A percentile compares a stretch with the other conserved stretches of the same genome.
phyloP scores from a whole-genome alignment of 208 protist genomes.

The Trypanosoma vivax region DNA sequence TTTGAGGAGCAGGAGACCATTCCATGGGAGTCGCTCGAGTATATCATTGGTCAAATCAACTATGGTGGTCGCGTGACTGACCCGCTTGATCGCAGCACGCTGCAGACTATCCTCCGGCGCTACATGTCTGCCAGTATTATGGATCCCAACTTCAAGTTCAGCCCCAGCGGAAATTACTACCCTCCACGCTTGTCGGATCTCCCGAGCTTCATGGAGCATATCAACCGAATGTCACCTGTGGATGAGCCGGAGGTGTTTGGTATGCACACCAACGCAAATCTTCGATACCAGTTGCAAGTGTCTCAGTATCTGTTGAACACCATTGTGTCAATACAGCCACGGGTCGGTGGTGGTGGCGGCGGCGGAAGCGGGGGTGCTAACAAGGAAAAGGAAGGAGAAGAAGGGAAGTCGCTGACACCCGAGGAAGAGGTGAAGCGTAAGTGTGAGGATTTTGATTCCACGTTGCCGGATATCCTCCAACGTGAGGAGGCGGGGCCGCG shows the following conservation, averaged over 20 bases:
- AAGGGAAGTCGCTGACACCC: conserved; percentile 26
- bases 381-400: conserved; percentile 5
- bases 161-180: conserved; percentile 69
- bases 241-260: conserved; percentile 96
- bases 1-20: conserved; percentile 93
- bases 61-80: conserved; percentile 99
- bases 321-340: conserved; percentile 90
- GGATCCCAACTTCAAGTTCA: conserved; percentile 83
- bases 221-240: conserved; percentile 81
- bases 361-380: not conserved
- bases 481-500: conserved; percentile 79
- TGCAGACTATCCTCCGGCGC: conserved; percentile 88
- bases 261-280: conserved; percentile 96
- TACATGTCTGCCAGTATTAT: conserved; percentile 86
- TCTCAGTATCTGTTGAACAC: conserved; percentile 89
- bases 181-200: conserved; percentile 55
- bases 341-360: conserved; percentile 34
- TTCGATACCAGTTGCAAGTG: conserved; percentile 94
- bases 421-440: conserved; percentile 91
- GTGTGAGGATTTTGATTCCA: conserved; percentile 84
- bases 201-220: conserved; percentile 66
- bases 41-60: conserved; percentile 98
- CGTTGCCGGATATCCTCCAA: conserved; percentile 55
- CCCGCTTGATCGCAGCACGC: conserved; percentile 91
- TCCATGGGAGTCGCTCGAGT: conserved; percentile 96